These are phyloP conservation scores for Boletus reticulatus DNA, from an alignment of 768 basidiomycete species.

Conservation along the genomic window DNA sequence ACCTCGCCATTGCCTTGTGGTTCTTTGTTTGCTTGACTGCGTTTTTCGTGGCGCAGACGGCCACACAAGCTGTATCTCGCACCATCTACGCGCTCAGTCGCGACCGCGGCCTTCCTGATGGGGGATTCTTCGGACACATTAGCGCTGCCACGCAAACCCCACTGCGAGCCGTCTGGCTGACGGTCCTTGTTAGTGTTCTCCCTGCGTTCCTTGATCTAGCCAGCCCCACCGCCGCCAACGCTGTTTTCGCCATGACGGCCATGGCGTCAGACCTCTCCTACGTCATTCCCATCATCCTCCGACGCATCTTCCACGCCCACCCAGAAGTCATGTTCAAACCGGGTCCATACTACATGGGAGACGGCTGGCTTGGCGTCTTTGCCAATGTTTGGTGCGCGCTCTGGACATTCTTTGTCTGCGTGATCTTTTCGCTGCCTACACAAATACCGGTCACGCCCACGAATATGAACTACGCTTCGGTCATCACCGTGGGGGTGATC, in stretches of 20 bases:
- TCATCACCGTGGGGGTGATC: constrained; percentile 27
- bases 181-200: constrained; percentile 42
- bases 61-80: constrained; percentile 55
- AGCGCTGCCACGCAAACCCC: constrained; percentile 50
- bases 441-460: constrained; percentile 42
- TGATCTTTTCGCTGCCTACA: constrained; percentile 52
- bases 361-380: constrained; percentile 44
- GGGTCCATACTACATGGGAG: constrained; percentile 60
- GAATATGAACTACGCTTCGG: constrained; percentile 54
- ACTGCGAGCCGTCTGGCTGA: constrained; percentile 52
- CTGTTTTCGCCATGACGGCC: constrained; percentile 56
- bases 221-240: constrained; percentile 49
- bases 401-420: constrained; percentile 45
- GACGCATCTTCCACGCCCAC: constrained; percentile 50
- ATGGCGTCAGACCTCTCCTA: constrained; percentile 54
- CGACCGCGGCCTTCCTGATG: constrained; percentile 54
- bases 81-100: constrained; percentile 60
- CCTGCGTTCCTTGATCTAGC: constrained; percentile 52
- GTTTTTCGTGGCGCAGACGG: constrained; percentile 51
- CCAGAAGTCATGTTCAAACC: constrained; percentile 59
- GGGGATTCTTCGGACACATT: constrained; percentile 54
- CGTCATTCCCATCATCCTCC: constrained; percentile 54
- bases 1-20: constrained; percentile 53
- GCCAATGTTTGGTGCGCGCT: constrained; percentile 45
- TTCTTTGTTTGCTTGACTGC: constrained; percentile 60